Base-by-base conservation (phyloP, 2,329 filamentous ascomycete species). In the Alternaria consortialis region DNA sequence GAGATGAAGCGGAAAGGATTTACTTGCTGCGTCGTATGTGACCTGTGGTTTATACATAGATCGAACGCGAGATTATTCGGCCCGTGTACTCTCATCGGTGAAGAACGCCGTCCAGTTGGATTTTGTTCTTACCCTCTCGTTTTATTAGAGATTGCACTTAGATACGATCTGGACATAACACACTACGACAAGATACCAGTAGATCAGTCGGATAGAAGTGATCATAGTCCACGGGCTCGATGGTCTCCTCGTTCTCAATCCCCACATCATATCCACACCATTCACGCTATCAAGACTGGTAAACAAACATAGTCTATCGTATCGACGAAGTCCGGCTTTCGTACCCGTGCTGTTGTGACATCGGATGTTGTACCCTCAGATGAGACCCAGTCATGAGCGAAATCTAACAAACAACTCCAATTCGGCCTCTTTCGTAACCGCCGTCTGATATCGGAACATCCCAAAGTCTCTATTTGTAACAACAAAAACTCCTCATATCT, bases 51-150 rank as follows among this genome's bases (percentile, higher is more conserved):
- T 51, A 6, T 9, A 8, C 1, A 17, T 51, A 5, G 34, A 34
- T 6, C 32, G 47, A 51, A 51, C 25, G 29, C 20, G n/a, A 52
- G 9, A 25, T 17, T 17, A 44, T 51, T 56, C 57, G 37, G 57
- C 44, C 46, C 53, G 46, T 44, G 27, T 6, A 7, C 25, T 13
- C 40, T 36, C 39, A 52, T 60, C 39, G 53, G 57, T 40, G 4
- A 56, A 48, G 6, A 27, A 15, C 17, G 46, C 46, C 46, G 31
- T 48, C 46, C 31, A 47, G 44, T 47, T 17, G n/a, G 5, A 23
- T 43, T 7, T 27, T 43, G 23, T 25, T 23, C 5, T 2, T 7
- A 8, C 1, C 39, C 11, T 13, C 0, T 43, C 17, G 40, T 43
- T 1, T 1, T 11, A 34, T n/a, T 5, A 27, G 27, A 20, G 2